A percentile compares a stretch with the other conserved stretches of the same genome.
Evolutionary conservation across 495 filamentous ascomycete genomes (phyloP).

Genomic region (Penicillium bialowiezense): DNA sequence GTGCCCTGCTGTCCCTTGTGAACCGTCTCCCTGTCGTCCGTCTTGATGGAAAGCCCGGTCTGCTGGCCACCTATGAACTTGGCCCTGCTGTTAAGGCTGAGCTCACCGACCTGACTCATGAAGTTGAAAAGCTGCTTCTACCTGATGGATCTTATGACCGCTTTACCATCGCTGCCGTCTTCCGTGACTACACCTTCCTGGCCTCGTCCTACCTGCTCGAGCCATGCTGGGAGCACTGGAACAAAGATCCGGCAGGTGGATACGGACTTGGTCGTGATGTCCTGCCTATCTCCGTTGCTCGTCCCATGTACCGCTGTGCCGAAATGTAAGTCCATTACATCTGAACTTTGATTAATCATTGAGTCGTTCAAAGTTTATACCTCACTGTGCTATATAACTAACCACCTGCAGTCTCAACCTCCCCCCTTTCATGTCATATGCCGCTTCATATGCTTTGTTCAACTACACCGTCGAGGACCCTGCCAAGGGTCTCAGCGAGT

Average conservation of each 20-base stretch:
- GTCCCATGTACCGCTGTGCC: conserved; percentile 75
- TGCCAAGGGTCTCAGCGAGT: conserved; percentile 56
- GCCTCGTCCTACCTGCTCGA: conserved; percentile 88
- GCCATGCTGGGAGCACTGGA: conserved; percentile 77
- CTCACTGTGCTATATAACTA: conserved; percentile 6
- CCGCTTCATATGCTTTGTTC: conserved; percentile 85
- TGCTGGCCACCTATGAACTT: conserved; percentile 68
- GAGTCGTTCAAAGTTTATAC: neutral
- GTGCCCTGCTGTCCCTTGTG: conserved; percentile 64
- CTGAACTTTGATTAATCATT: neutral
- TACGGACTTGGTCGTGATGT: conserved; percentile 74
- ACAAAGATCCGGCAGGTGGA: conserved; percentile 55
- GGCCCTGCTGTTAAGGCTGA: conserved; percentile 64
- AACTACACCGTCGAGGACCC: conserved; percentile 77
- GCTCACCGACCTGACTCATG: conserved; percentile 70
- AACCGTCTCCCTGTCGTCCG: conserved; percentile 73
- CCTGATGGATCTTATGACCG: conserved; percentile 55
- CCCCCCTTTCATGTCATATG: conserved; percentile 92
- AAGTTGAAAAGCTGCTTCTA: conserved; percentile 62
- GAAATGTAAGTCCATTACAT: conserved; percentile 60
- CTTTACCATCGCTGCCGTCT: conserved; percentile 74
- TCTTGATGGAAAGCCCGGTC: conserved; percentile 63
- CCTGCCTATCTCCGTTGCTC: conserved; percentile 65
- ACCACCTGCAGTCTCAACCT: conserved; percentile 36
- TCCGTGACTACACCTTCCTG: conserved; percentile 86